These are phyloP conservation scores for Lactarius vividus DNA, from an alignment of 768 basidiomycete genomes.

Conservation along the genomic window DNA sequence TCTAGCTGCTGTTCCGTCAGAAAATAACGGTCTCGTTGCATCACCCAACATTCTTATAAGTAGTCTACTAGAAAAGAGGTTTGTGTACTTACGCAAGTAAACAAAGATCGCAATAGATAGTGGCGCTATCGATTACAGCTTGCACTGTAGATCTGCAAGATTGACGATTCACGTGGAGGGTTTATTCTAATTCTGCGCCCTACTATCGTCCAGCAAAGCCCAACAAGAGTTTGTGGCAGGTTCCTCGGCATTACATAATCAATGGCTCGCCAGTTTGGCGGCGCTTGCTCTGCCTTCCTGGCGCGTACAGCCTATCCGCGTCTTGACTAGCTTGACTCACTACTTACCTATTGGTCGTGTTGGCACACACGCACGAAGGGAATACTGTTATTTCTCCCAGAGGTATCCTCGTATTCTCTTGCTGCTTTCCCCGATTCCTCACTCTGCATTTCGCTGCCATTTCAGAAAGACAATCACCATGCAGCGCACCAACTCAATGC, in stretches of 20 bases:
- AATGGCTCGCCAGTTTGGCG: not conserved
- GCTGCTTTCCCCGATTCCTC: not conserved
- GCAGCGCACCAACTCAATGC: slow-evolving; percentile 45
- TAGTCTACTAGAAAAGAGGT: too few species aligned
- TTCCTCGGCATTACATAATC: slow-evolving; percentile 14
- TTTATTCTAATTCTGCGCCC: not conserved
- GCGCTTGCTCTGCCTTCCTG: not conserved
- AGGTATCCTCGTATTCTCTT: not conserved
- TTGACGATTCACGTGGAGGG: not conserved
- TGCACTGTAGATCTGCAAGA: too few species aligned
- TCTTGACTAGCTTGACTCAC: slow-evolving; percentile 11
- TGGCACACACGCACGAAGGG: not conserved
- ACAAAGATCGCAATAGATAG: too few species aligned
- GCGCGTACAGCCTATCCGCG: not conserved
- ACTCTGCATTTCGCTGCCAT: not conserved
- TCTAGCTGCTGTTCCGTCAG: not conserved
- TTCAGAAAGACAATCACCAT: slow-evolving; percentile 9
- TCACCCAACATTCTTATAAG: too few species aligned
- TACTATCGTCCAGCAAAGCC: not conserved
- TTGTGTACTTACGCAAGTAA: not conserved
- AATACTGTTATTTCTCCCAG: not conserved
- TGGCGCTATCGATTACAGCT: too few species aligned
- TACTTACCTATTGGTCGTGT: not conserved
- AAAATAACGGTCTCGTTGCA: not conserved
- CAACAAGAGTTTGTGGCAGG: not conserved